Base-by-base conservation (phyloP, 768 basidiomycete genomes). In the Pleurotus djamor region DNA sequence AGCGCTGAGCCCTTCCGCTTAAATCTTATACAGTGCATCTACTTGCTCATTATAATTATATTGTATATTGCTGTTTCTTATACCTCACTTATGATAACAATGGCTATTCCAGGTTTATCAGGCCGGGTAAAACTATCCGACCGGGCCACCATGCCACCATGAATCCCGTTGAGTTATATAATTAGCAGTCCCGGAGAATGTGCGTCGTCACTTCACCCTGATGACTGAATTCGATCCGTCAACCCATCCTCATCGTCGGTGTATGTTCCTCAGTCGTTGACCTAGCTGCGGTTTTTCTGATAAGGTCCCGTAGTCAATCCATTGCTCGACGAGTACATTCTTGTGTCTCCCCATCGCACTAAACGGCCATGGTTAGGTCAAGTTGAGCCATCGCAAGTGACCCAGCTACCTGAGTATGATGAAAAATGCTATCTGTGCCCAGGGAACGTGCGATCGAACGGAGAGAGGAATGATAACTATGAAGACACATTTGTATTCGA, bases 341-440 rank as follows among this genome's bases (percentile, higher is more conserved):
- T 96, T 36, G 89, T 94, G 36, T 94, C 93, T 41, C 92, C 94
- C 0, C 94, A 96, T 71, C 89, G 95, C 54, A 92, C 81, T 6
- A 93, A 91, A 66, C 85, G 95, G 16, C 95, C 95, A 12, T 97
- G 95, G 95, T 80, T 87, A 43, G 94, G 94, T 34, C 92, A 96
- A 69, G 84, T 85, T 1, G 94, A 96, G 62, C 70, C 85, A 1
- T 79, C 87, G 0, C 80, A 86, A 59, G 49, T 77, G 1, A 66
- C 74, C 6, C 68, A 74, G 37, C 77, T 90, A 4, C 88, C 87
- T 0, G 62, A 78, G 47, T 83, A 92, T 64, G 92, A 94, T 66
- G 81, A 82, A 4, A 71, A 74, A 41, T 96, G 94, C 67, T 95
- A 92, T 70, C 84, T 97, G 48, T 97, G 95, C 66, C 94, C 95